A percentile compares a stretch with the other conserved stretches of the same genome.
Evolutionary conservation across 2,329 filamentous ascomycete species (phyloP).

Genomic region (Colletotrichum gloeosporioides): DNA sequence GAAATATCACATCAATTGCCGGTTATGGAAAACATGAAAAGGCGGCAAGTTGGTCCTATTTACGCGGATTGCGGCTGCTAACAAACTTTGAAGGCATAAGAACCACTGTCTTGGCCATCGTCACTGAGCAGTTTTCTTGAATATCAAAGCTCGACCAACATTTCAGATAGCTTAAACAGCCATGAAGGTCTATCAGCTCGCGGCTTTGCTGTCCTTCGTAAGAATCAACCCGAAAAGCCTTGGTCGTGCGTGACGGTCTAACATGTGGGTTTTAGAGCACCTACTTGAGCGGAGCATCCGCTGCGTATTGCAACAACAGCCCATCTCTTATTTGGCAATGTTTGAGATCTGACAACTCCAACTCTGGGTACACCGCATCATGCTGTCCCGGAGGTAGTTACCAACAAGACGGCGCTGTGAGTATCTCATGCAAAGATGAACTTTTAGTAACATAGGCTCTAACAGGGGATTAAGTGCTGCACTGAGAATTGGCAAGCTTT

Average conservation of each 20-base stretch:
- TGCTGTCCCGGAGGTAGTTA: background rate
- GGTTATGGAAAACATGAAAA: background rate
- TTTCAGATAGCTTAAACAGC: background rate
- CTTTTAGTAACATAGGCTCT: background rate
- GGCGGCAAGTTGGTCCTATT: background rate
- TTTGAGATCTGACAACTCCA: background rate
- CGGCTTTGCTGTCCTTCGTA: background rate
- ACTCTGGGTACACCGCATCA: constrained; percentile 1
- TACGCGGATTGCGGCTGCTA: background rate
- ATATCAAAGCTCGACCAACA: background rate
- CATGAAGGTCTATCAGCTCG: background rate
- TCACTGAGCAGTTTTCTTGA: background rate
- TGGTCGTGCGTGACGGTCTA: background rate
- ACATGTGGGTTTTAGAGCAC: background rate
- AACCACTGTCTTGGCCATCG: background rate
- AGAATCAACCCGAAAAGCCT: background rate
- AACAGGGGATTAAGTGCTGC: background rate
- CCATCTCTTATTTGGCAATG: background rate
- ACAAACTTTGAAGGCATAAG: background rate
- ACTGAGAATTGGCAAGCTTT: background rate
- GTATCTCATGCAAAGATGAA: background rate
- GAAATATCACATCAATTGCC: background rate
- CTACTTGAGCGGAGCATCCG: background rate
- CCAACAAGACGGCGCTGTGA: background rate
- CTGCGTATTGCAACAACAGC: background rate